Conservation (phyloP, 768 basidiomycete species). For the Dictyophora rubrovolvata region DNA sequence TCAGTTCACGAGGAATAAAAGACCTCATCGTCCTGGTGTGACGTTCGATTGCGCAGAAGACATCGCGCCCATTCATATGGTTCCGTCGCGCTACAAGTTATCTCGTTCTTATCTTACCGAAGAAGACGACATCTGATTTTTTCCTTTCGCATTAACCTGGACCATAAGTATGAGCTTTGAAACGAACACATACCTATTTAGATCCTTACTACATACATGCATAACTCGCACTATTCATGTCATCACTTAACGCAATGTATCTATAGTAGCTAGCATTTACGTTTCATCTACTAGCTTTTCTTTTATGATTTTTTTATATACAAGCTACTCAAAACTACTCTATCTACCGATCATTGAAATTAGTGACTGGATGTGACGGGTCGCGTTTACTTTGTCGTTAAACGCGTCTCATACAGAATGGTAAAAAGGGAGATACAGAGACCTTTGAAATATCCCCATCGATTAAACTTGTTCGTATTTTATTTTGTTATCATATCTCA, state of each 20-base stretch:
- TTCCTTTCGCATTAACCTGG: background rate
- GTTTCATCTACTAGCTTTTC: background rate
- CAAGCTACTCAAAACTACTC: no score
- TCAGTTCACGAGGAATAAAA: constrained; percentile 27
- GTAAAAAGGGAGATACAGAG: constrained; percentile 15
- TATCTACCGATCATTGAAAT: no score
- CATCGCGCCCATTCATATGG: background rate
- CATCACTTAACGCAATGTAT: background rate
- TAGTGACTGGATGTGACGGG: background rate
- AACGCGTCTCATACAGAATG: background rate
- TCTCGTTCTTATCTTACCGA: background rate
- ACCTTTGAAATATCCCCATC: constrained; percentile 43
- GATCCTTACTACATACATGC: background rate
- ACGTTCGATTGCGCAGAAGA: constrained; percentile 50
- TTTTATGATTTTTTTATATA: no score
- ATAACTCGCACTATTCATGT: background rate
- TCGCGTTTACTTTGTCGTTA: background rate
- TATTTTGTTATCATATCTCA: constrained; percentile 9
- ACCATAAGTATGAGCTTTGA: background rate
- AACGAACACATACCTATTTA: background rate
- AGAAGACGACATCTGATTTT: constrained; percentile 3
- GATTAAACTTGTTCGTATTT: constrained; percentile 65
- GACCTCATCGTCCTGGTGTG: constrained; percentile 44
- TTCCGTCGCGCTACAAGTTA: background rate
- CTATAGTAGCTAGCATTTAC: constrained; percentile 9